Evolutionary conservation across 495 filamentous ascomycete genomes (phyloP), one percentile per base, ranked within the genome.

Genomic region (Copromyces sp.): DNA sequence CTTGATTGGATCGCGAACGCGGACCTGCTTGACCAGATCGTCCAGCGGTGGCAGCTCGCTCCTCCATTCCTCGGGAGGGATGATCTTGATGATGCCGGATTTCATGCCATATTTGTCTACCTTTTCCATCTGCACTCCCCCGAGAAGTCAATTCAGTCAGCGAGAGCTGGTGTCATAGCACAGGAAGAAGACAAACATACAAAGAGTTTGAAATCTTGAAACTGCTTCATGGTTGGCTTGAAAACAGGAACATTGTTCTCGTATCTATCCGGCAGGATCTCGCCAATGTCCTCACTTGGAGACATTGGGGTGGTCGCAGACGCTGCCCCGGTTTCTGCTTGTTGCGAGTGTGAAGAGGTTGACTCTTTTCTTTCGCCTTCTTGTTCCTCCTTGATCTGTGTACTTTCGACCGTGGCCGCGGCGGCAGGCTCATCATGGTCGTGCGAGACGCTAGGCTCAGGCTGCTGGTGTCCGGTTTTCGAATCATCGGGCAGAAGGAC

Each of bases 21-120:
- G 91, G 78, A 99, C 92, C 70, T 90, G 90, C 81, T 97, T 98
- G 73, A 99, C 89, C 71, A 90, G 86, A 76, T 98, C 92, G 75
- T 95, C 89, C 73, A 98, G 89, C 40, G 87, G 80, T 24, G 93
- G 91, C 35, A 95, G 89, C 35, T 89, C 82, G 74, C 94, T 91
- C 80, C 86, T 93, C 95, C 95, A 99, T 89, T 98, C 96, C 77
- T 91, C 84, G 2, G 95, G 96, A 39, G 95, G 94, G 73, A 98
- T 90, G 68, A 99, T 91, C 81, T 98, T 98, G 77, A 98, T 87
- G 77, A 99, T 98, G 16, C 95, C 95, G 16, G 93, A 93, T 82
- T 92, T 91, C 95, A 98, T 99, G 76, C 95, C 95, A 80, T 98
- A 96, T 73, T 90, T 90, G 79, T 98, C 91, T 74, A 98, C 89